Base-by-base conservation (phyloP, 257 asterid genomes). In the Thymus mandschuricus region DNA sequence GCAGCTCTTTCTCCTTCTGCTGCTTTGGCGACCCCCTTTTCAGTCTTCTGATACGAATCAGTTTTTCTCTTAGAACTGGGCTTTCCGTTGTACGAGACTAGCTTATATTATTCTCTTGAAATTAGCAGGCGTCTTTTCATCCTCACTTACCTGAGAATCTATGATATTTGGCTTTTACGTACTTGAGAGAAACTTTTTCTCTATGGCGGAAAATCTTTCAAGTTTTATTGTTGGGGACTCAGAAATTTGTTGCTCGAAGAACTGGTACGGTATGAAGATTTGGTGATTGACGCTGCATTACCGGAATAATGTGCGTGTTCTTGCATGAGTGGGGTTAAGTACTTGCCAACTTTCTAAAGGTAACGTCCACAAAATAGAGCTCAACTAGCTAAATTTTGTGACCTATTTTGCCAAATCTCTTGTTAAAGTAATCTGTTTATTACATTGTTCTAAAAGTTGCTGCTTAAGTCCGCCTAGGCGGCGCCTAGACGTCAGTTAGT, bases 61-160 rank as follows among this genome's bases (percentile, higher is more conserved):
- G 11, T 29, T n/a, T 8, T 28, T 56, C 70, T 43, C 30, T 1
- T 33, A 21, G 60, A 66, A 30, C 73, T 34, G 31, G 49, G 61
- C 45, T 28, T 43, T 34, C 21, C 21, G 46, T 10, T 55, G 50
- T 29, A 50, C 13, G 44, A 13, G 11, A 44, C 48, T 56, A 40
- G 31, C 44, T 48, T 48, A 48, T 21, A 29, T 48, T 45, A 31
- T 58, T 49, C 61, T 60, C 46, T 63, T 10, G 41, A 65, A 45
- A 66, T 21, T 66, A 11, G 11, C 8, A 34, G 34, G 51, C 68
- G 15, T 73, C 10, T 33, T 33, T 64, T 31, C 30, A 72, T n/a
- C 27, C 30, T 44, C 31, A 13, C 67, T 40, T 68, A 12, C 44
- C 10, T 8, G 12, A 59, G 33, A 49, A 11, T 6, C 33, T 3